phyloP scores from a whole-genome alignment of 208 protist genomes.

The Wallacemonas collosoma region DNA sequence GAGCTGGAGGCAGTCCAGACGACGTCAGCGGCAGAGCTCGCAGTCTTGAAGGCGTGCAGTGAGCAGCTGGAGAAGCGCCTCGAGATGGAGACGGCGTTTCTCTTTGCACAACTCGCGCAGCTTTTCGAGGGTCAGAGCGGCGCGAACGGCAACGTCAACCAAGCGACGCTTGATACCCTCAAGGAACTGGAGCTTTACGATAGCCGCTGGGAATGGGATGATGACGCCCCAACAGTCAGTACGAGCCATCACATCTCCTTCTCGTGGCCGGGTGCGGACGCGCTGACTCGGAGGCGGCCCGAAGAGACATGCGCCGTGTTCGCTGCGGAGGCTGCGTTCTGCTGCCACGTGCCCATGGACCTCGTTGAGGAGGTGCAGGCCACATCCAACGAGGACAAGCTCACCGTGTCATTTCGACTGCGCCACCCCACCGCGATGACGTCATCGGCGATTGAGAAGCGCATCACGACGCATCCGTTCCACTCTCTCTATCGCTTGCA shows the following conservation, averaged over 20 bases:
- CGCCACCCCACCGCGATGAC: constrained; percentile 28
- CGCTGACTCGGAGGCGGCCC: constrained; percentile 37
- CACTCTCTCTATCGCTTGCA: constrained; percentile 33
- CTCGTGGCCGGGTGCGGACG: constrained; percentile 30
- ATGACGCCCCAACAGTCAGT: constrained; percentile 15
- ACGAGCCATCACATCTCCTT: constrained; percentile 43
- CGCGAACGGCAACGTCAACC: constrained; percentile 1
- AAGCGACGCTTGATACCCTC: constrained; percentile 11
- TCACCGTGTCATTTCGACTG: constrained; percentile 41
- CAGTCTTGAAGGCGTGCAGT: background rate
- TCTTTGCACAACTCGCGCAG: background rate
- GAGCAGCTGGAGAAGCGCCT: constrained; percentile 10
- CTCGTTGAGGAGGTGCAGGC: constrained; percentile 32
- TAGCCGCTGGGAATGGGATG: constrained; percentile 19
- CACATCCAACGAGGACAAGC: constrained; percentile 15
- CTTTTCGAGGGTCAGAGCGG: background rate
- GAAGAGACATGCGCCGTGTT: constrained; percentile 47
- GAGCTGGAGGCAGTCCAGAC: background rate
- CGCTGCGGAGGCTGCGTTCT: constrained; percentile 30
- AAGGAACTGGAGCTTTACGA: constrained; percentile 25
- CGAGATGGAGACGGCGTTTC: background rate
- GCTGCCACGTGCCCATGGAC: constrained; percentile 35
- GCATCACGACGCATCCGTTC: constrained; percentile 33
- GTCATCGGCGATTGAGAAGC: constrained; percentile 26
- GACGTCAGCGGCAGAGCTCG: background rate